A percentile compares a stretch with the other conserved stretches of the same genome.
These are phyloP conservation scores for Urtica urens DNA, from an alignment of 306 rosid species.

Conservation along the genomic window DNA sequence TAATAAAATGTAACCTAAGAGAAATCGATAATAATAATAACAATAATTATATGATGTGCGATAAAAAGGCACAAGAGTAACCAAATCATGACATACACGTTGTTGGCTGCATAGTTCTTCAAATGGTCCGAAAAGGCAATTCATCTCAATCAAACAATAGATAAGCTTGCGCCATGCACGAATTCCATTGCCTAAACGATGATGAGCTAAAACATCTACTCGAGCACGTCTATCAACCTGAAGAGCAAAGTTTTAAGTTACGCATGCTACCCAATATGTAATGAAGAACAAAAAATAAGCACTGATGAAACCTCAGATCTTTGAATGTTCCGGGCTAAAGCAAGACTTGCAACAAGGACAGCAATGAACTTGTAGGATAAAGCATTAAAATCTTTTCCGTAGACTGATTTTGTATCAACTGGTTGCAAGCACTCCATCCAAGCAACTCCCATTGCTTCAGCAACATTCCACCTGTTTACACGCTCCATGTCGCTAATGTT, in stretches of 20 bases:
- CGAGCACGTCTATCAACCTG: conserved; percentile 89
- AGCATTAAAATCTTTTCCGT: conserved; percentile 91
- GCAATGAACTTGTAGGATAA: conserved; percentile 81
- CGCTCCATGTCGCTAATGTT: conserved; percentile 76
- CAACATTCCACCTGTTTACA: conserved; percentile 71
- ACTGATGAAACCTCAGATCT: conserved; percentile 75
- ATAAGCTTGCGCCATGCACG: conserved; percentile 90
- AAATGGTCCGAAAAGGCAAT: conserved; percentile 76
- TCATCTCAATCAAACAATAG: conserved; percentile 73
- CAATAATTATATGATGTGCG: no score
- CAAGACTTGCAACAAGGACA: conserved; percentile 94
- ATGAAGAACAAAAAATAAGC: conserved; percentile 12
- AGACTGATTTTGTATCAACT: conserved; percentile 85
- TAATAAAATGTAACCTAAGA: no score
- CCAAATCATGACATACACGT: conserved; percentile 57
- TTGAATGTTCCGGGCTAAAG: conserved; percentile 86
- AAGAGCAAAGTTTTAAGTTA: conserved; percentile 20
- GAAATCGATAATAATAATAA: no score
- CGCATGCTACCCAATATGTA: conserved; percentile 17
- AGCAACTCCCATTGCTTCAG: conserved; percentile 98
- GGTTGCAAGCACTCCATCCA: conserved; percentile 98
- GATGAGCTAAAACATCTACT: conserved; percentile 48
- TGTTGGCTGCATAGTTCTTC: conserved; percentile 60
- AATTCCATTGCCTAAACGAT: conserved; percentile 51
- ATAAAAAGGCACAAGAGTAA: background rate